These are phyloP conservation scores for Rhodotorula sp. DNA, from an alignment of 1,284 basidiomycete species.

Conservation along the genomic window DNA sequence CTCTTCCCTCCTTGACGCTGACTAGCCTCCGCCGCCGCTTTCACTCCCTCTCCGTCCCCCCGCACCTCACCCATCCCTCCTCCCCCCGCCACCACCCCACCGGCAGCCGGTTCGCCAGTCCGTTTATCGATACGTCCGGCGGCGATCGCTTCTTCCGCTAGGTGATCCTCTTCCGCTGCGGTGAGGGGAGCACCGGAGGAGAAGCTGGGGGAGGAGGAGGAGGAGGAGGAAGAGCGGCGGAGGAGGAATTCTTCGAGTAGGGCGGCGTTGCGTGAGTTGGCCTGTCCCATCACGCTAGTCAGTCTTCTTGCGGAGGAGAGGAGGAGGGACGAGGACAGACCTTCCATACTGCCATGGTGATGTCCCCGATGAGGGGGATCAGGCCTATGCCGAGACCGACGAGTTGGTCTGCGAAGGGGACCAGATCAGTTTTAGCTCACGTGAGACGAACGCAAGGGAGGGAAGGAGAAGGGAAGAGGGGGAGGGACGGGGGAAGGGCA, in stretches of 20 bases:
- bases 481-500: too few relatives aligned
- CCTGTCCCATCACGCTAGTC: background rate
- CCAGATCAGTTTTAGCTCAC: too few relatives aligned
- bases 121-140: conserved; percentile 10
- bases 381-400: conserved; percentile 20
- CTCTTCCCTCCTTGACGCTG: background rate
- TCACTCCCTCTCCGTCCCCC: too few relatives aligned
- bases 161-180: conserved; percentile 10
- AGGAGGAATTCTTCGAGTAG: conserved; percentile 43
- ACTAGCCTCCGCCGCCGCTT: background rate
- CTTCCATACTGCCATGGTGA: conserved; percentile 38
- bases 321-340: too few relatives aligned
- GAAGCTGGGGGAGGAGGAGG: background rate
- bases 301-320: too few relatives aligned
- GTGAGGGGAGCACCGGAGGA: background rate
- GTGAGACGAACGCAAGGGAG: background rate
- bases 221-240: conserved; percentile 20
- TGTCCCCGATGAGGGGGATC: conserved; percentile 32
- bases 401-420: conserved; percentile 11
- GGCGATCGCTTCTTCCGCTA: conserved; percentile 5
- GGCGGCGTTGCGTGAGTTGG: conserved; percentile 37
- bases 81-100: background rate
- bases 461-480: background rate
- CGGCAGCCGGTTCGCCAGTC: conserved; percentile 14
- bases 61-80: background rate